Evolutionary conservation across 164 flowering plant species (phyloP), one percentile per base, ranked within the genome.

Genomic region (Buxus sempervirens): DNA sequence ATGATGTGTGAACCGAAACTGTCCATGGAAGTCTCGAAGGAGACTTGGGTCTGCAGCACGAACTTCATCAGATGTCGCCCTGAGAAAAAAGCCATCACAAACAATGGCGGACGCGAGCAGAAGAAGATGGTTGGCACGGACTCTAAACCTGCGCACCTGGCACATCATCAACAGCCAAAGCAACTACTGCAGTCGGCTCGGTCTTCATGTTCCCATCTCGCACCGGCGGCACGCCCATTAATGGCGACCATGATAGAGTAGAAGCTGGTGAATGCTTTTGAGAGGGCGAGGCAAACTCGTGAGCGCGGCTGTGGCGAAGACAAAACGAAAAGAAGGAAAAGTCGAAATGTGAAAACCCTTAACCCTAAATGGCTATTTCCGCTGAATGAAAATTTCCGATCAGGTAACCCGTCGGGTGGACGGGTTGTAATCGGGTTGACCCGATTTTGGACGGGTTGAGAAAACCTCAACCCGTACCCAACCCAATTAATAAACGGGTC

Each of bases 1-100:
- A 95, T 95, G 98, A 93, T 90, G 96, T 85, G 88, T 63, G 99
- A 95, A 79, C 97, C 99, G 4, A 95, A 95, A 77, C 79, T 95
- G 14, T 95, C 99, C 13, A 95, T 92, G 97, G 99, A 95, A 76
- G 97, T 95, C 16, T 88, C 96, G 20, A 88, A 86, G 76, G 99
- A 95, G 71, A 95, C 98, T 0, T 95, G 98, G 99, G 96, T 92
- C 3, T 87, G 96, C 75, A 85, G 87, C 27, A 82, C 89, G 0
- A 97, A 95, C 68, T 92, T 92, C 88, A 72, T 88, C 75, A 64
- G 86, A 58, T 79, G 84, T 73, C 76, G 80, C 7, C 92, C 92
- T 51, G 81, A 76, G 42, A 73, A 72, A 42, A 51, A 62, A 64
- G 62, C 54, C 48, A 22, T 57, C 26, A 54, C 48, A 36, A 63